Conservation (phyloP, 129 eudicot genomes). For the Heracleum sosnowskyi region DNA sequence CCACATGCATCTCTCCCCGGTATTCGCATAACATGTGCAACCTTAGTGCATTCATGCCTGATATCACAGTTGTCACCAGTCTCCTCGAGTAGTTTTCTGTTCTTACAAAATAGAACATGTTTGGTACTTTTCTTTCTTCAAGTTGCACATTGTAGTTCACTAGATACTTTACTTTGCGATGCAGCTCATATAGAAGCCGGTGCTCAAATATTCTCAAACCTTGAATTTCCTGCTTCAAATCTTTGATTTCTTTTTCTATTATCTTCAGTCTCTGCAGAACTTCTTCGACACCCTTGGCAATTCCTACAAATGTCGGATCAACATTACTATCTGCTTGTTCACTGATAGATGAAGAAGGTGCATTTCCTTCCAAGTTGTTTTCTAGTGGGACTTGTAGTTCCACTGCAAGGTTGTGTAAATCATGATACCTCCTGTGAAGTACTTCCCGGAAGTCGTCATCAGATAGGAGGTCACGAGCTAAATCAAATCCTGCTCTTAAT, state of each 20-base stretch:
- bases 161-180: conserved; percentile 63
- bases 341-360: conserved; percentile 14
- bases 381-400: conserved; percentile 79
- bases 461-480: conserved; percentile 69
- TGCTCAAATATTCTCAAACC: conserved; percentile 89
- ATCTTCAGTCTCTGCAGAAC: conserved; percentile 76
- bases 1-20: conserved; percentile 80
- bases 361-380: conserved; percentile 27
- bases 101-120: conserved; percentile 77
- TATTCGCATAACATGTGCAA: conserved; percentile 86
- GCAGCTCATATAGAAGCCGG: conserved; percentile 65
- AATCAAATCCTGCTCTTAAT: conserved; percentile 56
- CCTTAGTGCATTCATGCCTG: conserved; percentile 78
- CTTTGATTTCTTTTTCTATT: conserved; percentile 80
- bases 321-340: conserved; percentile 38
- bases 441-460: conserved; percentile 93
- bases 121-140: conserved; percentile 88
- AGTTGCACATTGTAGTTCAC: conserved; percentile 66
- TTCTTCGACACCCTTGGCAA: conserved; percentile 90
- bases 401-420: conserved; percentile 77
- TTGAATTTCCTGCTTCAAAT: conserved; percentile 84
- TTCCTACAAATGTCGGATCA: conserved; percentile 77
- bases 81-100: conserved; percentile 78
- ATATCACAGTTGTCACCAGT: conserved; percentile 56
- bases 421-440: conserved; percentile 76